These are phyloP conservation scores for Saccharomycopsis fibuligera DNA, from an alignment of 805 yeast species.

Conservation along the genomic window DNA sequence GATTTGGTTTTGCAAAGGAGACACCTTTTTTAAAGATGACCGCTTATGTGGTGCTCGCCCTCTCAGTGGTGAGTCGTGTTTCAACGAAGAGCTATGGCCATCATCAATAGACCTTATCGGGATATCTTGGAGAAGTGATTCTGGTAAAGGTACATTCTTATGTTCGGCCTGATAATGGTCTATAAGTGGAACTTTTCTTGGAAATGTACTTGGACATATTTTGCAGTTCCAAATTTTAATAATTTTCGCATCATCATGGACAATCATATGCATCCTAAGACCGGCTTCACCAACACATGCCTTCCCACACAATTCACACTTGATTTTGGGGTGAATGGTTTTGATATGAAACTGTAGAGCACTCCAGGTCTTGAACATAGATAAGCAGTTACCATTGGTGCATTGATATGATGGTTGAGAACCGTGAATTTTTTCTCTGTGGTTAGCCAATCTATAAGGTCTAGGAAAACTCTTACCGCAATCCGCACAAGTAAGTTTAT, in stretches of 20 bases:
- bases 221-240: slow-evolving; percentile 65
- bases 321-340: slow-evolving; percentile 63
- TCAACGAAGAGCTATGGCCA: too few relatives aligned
- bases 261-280: slow-evolving; percentile 62
- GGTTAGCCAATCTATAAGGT: slow-evolving; percentile 61
- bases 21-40: background rate
- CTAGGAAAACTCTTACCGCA: slow-evolving; percentile 63
- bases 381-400: slow-evolving; percentile 53
- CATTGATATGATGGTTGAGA: slow-evolving; percentile 51
- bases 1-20: background rate
- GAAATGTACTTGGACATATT: slow-evolving; percentile 44
- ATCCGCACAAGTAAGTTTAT: slow-evolving; percentile 45
- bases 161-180: slow-evolving; percentile 51
- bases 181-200: slow-evolving; percentile 49
- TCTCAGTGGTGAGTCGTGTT: too few relatives aligned
- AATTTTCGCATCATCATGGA: slow-evolving; percentile 51
- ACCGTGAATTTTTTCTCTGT: slow-evolving; percentile 60
- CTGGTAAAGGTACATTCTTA: background rate
- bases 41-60: too few relatives aligned
- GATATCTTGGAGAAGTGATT: background rate
- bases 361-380: slow-evolving; percentile 63
- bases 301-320: slow-evolving; percentile 60
- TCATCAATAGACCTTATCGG: background rate
- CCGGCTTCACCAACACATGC: slow-evolving; percentile 70
- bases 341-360: slow-evolving; percentile 66